Base-by-base conservation (phyloP, 305 asterid species). In the Salvia sclarea region DNA sequence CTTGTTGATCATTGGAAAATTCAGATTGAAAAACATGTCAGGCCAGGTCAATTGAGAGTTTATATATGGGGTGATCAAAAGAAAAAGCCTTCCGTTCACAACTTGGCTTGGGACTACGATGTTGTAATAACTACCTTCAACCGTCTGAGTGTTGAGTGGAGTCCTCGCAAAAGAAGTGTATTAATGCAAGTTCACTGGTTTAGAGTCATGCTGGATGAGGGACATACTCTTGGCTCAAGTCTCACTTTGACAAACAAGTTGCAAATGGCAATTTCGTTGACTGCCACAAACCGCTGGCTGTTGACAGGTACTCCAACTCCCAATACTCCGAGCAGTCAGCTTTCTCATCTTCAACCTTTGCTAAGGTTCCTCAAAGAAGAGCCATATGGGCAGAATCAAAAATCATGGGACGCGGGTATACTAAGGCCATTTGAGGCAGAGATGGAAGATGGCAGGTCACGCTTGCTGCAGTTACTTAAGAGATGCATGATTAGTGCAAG, bases 301-400 rank as follows among this genome's bases (percentile, higher is more conserved):
- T 80, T 94, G 86, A 94, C 99, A 25, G 99, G 97, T 48, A 94
- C 97, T 37, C 99, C 99, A 10, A 87, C 99, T 79, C 96, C 99
- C 25, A 91, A 87, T 85, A 94, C 93, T 73, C 99, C 99, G 54
- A 91, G 80, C 80, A 91, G 96, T 69, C 99, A 91, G 84, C 83
- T 94, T 35, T 87, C 96, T 61, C 84, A 82, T 84, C 92, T 94
- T 67, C 96, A 94, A 66, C 95, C 97, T 18, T 72, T 94, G 88
- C 91, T 94, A 55, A 89, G 83, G 81, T 94, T 89, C 77, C 97
- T 94, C 74, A 88, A 86, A 67, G 99, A 94, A 81, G 97, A 91
- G 83, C 78, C 85, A 47, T 94, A 87, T 71, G 97, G 99, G 37
- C 82, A 71, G 73, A 75, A 91, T 67, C 92, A 81, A 71, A 91